Percentiles rank a stretch among this genome's conserved stretches.
phyloP scores from a whole-genome alignment of 257 asterid genomes.

The Solanum paucissectum region DNA sequence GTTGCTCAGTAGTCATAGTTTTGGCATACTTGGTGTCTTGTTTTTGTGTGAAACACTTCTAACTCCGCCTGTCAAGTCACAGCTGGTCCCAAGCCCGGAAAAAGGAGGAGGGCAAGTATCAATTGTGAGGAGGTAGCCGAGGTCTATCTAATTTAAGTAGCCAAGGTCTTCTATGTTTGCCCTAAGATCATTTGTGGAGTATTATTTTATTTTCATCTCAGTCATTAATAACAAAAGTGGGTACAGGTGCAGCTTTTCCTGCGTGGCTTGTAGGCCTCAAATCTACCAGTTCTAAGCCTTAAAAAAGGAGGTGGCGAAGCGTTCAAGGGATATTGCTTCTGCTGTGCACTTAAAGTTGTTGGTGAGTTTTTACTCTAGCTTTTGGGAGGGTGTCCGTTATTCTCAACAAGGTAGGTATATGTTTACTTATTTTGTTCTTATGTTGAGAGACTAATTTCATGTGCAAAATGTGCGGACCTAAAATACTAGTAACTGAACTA shows the following conservation, averaged over 20 bases:
- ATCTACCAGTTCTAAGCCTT: neutral
- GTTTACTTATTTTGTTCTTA: no score
- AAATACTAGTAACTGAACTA: no score
- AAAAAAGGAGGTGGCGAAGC: neutral
- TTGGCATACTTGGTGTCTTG: neutral
- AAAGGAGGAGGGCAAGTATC: neutral
- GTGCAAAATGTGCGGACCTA: no score
- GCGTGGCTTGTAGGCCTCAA: neutral
- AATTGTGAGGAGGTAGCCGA: neutral
- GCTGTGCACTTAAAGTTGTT: no score
- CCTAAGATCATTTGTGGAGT: neutral
- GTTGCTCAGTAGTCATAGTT: neutral
- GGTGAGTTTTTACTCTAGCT: neutral
- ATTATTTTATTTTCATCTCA: neutral
- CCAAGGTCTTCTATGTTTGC: neutral
- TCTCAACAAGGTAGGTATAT: no score
- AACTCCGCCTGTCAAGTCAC: neutral
- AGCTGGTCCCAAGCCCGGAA: neutral
- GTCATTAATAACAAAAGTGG: neutral
- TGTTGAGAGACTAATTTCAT: no score
- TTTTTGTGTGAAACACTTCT: neutral
- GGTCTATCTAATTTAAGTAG: neutral
- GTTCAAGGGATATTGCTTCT: neutral
- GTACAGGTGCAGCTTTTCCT: neutral
- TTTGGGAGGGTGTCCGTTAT: neutral